Evolutionary conservation across 164 flowering plant genomes (phyloP).

Genomic region (Chloranthus sessilifolius): DNA sequence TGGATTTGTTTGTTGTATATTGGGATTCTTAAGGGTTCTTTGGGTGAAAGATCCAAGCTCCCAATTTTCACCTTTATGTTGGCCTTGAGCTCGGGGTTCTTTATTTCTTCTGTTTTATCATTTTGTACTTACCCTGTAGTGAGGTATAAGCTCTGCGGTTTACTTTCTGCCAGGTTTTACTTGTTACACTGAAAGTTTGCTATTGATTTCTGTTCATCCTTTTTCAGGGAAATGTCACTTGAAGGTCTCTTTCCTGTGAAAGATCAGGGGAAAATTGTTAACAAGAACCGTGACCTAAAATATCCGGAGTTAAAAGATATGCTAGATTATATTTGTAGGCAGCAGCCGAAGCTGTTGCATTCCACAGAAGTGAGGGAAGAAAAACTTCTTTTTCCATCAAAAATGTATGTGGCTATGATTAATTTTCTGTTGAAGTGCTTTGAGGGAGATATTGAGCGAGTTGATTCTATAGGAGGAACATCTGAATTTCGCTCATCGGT

Average conservation of each 20-base stretch:
- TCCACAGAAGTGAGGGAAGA: conserved; percentile 49
- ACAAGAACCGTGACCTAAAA: conserved; percentile 25
- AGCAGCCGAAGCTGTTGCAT: conserved; percentile 65
- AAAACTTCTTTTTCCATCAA: conserved; percentile 76
- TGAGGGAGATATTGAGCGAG: conserved; percentile 45
- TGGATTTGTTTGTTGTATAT: too few relatives aligned
- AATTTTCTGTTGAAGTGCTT: conserved; percentile 75
- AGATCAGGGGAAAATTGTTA: conserved; percentile 27
- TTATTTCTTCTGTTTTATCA: not conserved
- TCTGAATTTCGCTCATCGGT: conserved; percentile 44
- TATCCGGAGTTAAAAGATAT: conserved; percentile 66
- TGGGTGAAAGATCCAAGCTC: too few relatives aligned
- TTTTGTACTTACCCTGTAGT: not conserved
- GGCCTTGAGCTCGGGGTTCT: not conserved
- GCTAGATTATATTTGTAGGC: conserved; percentile 64
- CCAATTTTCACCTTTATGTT: not conserved
- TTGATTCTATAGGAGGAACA: conserved; percentile 20
- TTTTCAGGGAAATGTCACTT: conserved; percentile 83
- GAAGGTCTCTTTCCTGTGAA: conserved; percentile 72
- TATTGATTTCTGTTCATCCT: conserved; percentile 5
- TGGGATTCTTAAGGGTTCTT: too few relatives aligned
- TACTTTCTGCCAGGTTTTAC: too few relatives aligned
- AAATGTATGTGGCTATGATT: conserved; percentile 70
- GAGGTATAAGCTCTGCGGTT: too few relatives aligned
- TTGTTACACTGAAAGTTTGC: too few relatives aligned